Base-by-base conservation (phyloP, 2,329 filamentous ascomycete genomes). In the Colletotrichum neosansevieriae region DNA sequence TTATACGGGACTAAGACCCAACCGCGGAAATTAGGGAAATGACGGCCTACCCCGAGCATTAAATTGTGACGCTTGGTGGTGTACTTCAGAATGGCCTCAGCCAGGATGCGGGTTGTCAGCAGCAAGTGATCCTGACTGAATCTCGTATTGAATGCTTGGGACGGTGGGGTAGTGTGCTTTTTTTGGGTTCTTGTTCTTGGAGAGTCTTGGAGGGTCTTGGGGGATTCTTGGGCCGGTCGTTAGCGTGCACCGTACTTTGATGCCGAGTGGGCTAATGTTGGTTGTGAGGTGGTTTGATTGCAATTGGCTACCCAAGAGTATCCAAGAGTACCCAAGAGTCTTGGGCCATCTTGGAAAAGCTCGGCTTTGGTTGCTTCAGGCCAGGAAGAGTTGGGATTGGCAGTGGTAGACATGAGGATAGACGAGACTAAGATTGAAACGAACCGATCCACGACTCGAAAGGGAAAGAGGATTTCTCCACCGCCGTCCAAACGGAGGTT, bases 141-240 rank as follows among this genome's bases (percentile, higher is more conserved):
- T 60, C 65, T 67, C 65, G 65, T 67, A 67, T 67, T 53, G 51
- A 24, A 36, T 42, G 47, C 19, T 61, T 44, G 47, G 47, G 36
- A 13, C 24, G 6, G 65, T 64, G 65, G 60, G 24, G 51, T 34
- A 13, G 1, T 9, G 19, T 32, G 47, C 45, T 56, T 42, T 32
- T 32, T 64, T 54, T 53, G 36, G 45, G 59, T 38, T 45, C n/a
- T n/a, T n/a, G n/a, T n/a, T 58, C 60, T 67, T 67, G 64, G 63
- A 17, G 40, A 47, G 21, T 58, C 56, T 58, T 49, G 56, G 58
- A 29, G 34, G 29, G 36, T 58, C 59, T 58, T 60, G 58, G 58
- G 32, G 59, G 34, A 29, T 40, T 58, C 59, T 58, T 67, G 64
- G 60, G 44, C 42, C 24, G 15, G 11, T 34, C 13, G 6, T 21